These are phyloP conservation scores for Cucumis cinereus DNA, from an alignment of 306 rosid genomes.

Conservation along the genomic window DNA sequence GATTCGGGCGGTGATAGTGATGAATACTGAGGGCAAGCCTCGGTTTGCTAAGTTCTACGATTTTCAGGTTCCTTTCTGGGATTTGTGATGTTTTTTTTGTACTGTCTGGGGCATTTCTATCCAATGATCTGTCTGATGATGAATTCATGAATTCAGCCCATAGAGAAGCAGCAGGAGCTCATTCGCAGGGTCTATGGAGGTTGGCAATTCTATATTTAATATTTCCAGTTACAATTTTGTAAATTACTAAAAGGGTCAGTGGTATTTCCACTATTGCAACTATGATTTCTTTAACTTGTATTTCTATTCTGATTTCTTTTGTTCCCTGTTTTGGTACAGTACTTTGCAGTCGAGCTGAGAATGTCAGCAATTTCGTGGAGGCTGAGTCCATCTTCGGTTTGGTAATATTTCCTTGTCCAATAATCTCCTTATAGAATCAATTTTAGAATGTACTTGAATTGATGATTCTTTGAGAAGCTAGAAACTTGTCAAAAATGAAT, in stretches of 20 bases:
- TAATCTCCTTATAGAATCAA: neutral
- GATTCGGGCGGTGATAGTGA: slow-evolving; percentile 77
- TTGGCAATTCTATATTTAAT: slow-evolving; percentile 9
- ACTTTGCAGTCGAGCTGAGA: slow-evolving; percentile 78
- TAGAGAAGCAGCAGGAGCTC: slow-evolving; percentile 78
- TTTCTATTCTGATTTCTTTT: slow-evolving; percentile 1
- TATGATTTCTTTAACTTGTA: neutral
- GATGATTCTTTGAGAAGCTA: neutral
- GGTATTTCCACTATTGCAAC: neutral
- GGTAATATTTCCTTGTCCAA: slow-evolving; percentile 25
- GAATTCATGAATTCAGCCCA: slow-evolving; percentile 44
- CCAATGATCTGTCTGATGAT: slow-evolving; percentile 4
- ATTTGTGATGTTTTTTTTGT: neutral
- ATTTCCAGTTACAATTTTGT: neutral
- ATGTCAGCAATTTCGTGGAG: slow-evolving; percentile 80
- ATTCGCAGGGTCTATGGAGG: slow-evolving; percentile 83
- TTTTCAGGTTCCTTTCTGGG: slow-evolving; percentile 38
- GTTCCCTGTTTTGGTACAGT: slow-evolving; percentile 25
- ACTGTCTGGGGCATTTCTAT: neutral
- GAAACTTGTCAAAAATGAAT: neutral
- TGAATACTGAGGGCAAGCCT: slow-evolving; percentile 87
- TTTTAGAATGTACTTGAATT: neutral
- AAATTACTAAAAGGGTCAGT: neutral
- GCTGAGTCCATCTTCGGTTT: slow-evolving; percentile 73
- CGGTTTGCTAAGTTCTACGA: slow-evolving; percentile 85